Base-by-base conservation (phyloP, 257 asterid species). In the Scutellaria barbata region DNA sequence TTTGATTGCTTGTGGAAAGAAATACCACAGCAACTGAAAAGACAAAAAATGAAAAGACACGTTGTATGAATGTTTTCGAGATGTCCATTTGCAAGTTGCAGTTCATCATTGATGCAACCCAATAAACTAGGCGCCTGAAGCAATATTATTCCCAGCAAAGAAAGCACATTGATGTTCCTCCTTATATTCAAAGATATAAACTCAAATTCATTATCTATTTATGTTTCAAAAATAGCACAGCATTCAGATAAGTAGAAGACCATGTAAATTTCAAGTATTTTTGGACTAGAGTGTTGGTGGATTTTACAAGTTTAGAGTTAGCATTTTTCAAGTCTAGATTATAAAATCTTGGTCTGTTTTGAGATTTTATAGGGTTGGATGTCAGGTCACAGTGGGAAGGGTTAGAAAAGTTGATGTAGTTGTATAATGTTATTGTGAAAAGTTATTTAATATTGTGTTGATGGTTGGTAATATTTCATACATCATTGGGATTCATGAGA, bases 1-100 rank as follows among this genome's bases (percentile, higher is more conserved):
- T 59, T 46, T 61, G 13, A 63, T 53, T 58, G 68, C 74, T 39
- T 47, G 37, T 18, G 76, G 69, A 69, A n/a, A 25, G 47, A 33
- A 51, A n/a, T 39, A 9, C 42, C 51, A 57, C 57, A 68, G 60
- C 51, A 74, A 80, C 68, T 17, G 17, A 46, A 64, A 20, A 20
- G 2, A 20, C 1, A 20, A 20, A 20, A 14, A 46, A 56, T n/a
- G 62, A 11, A n/a, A 16, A 56, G 35, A 2, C 35, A 30, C 5
- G 3, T 30, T 30, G 35, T 30, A 30, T 3, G 35, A 30, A 30
- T 30, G 35, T 30, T 30, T 30, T 30, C 35, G 5, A 30, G 5
- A 30, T 30, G 46, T 51, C 17, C 63, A 58, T 22, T 22, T 22
- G 25, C 25, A 22, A 22, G 25, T 22, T 22, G 25, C 25, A 22